Conservation (phyloP, 2,329 filamentous ascomycete species). For the Arthroderma uncinatum region DNA sequence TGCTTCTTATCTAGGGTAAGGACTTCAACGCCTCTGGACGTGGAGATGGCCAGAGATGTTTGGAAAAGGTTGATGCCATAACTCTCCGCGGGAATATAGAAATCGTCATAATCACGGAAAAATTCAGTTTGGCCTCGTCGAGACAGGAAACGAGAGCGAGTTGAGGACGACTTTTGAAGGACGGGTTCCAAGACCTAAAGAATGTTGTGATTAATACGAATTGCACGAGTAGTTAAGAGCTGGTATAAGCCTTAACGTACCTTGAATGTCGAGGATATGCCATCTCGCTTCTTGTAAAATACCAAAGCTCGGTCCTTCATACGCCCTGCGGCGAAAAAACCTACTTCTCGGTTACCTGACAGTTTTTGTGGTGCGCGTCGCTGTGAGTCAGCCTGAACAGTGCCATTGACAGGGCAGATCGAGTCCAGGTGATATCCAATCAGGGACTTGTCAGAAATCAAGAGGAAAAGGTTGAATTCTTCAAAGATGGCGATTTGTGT, state of each 20-base stretch:
- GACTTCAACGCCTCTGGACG: constrained; percentile 85
- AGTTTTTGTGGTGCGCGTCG: constrained; percentile 85
- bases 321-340: constrained; percentile 87
- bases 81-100: constrained; percentile 93
- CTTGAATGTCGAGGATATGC: constrained; percentile 84
- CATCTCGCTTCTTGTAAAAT: constrained; percentile 95
- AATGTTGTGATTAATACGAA: constrained; percentile 8
- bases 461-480: constrained; percentile 82
- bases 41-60: constrained; percentile 81
- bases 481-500: constrained; percentile 92
- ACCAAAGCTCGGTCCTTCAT: constrained; percentile 96
- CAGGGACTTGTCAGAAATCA: constrained; percentile 82
- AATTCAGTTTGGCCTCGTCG: constrained; percentile 72
- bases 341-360: constrained; percentile 75
- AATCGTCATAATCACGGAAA: constrained; percentile 97
- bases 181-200: constrained; percentile 81
- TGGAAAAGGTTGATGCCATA: constrained; percentile 95
- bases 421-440: constrained; percentile 91
- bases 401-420: constrained; percentile 48
- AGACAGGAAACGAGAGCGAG: constrained; percentile 56
- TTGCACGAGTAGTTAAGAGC: background rate
- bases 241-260: constrained; percentile 19
- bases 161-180: constrained; percentile 81
- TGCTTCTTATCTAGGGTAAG: constrained; percentile 96
- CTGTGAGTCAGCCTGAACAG: constrained; percentile 53